Evolutionary conservation across 75 land plant species (phyloP).

Genomic region (Selaginella tamariscina): DNA sequence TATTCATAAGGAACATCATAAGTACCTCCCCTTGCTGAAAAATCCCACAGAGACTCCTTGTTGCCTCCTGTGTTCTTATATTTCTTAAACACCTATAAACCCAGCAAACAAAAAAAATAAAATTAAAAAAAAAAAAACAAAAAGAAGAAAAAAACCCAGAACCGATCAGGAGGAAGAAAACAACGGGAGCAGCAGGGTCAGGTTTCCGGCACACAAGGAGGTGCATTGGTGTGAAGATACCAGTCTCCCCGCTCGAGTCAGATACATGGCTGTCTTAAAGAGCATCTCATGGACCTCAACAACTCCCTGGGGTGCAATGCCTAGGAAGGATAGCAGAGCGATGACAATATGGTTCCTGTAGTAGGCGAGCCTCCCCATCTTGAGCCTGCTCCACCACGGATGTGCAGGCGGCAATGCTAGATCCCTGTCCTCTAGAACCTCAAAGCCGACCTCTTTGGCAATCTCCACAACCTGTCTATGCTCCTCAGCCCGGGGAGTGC

Average conservation of each 20-base stretch:
- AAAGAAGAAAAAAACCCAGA: background rate
- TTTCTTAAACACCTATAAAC: too few species aligned
- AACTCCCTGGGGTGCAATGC: conserved; percentile 75
- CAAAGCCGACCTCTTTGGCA: conserved; percentile 67
- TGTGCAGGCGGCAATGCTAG: conserved; percentile 65
- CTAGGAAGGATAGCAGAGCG: conserved; percentile 38
- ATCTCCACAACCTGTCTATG: conserved; percentile 48
- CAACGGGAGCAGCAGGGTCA: background rate
- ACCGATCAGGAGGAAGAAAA: background rate
- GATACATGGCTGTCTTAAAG: conserved; percentile 53
- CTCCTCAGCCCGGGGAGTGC: conserved; percentile 73
- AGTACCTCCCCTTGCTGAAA: too few species aligned
- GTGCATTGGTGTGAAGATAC: conserved; percentile 78
- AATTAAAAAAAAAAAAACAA: background rate
- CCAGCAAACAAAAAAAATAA: too few species aligned
- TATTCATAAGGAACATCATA: too few species aligned
- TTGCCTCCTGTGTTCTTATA: too few species aligned
- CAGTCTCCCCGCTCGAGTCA: conserved; percentile 62
- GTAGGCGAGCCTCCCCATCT: conserved; percentile 76
- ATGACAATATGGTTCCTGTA: conserved; percentile 72
- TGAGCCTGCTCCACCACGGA: conserved; percentile 83
- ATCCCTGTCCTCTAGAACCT: conserved; percentile 76
- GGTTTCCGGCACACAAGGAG: conserved; percentile 70
- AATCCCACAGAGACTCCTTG: too few species aligned
- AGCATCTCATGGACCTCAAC: conserved; percentile 89